phyloP scores from a whole-genome alignment of 495 filamentous ascomycete genomes.

The Penicillium cosmopolitanum region DNA sequence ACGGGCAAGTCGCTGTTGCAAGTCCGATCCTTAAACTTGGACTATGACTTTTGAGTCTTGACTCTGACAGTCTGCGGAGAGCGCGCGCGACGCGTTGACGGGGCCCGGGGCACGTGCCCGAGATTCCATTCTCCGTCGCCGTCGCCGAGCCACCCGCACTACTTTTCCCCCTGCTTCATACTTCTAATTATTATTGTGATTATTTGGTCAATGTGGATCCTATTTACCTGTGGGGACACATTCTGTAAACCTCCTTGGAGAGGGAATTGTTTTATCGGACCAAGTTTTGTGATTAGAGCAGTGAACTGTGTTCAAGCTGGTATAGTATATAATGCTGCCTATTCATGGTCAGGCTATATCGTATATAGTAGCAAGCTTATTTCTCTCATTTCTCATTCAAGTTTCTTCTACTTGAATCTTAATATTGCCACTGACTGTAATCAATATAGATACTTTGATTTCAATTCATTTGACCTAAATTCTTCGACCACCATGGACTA shows the following conservation, averaged over 20 bases:
- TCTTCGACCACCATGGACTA: background rate
- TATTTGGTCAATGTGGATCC: slow-evolving; percentile 9
- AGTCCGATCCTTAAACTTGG: too few relatives aligned
- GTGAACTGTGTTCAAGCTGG: background rate
- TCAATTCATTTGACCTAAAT: background rate
- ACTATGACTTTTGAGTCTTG: too few relatives aligned
- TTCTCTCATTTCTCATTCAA: too few relatives aligned
- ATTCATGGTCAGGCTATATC: too few relatives aligned
- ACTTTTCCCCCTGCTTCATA: slow-evolving; percentile 8
- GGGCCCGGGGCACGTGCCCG: slow-evolving; percentile 27
- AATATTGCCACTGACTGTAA: background rate
- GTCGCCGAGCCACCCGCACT: slow-evolving; percentile 30
- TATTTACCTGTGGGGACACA: slow-evolving; percentile 1
- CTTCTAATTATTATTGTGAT: background rate
- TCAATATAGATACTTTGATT: background rate
- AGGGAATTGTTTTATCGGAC: background rate
- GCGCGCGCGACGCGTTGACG: too few relatives aligned
- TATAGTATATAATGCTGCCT: too few relatives aligned
- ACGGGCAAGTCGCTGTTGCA: slow-evolving; percentile 12
- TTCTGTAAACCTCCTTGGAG: slow-evolving; percentile 1
- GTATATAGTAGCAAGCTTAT: too few relatives aligned
- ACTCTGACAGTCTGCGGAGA: too few relatives aligned
- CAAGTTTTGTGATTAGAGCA: background rate
- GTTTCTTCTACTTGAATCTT: background rate
- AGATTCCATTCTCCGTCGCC: slow-evolving; percentile 24